Evolutionary conservation across 1,284 basidiomycete species (phyloP), one percentile per base, ranked within the genome.

Genomic region (Naganishia sp.): DNA sequence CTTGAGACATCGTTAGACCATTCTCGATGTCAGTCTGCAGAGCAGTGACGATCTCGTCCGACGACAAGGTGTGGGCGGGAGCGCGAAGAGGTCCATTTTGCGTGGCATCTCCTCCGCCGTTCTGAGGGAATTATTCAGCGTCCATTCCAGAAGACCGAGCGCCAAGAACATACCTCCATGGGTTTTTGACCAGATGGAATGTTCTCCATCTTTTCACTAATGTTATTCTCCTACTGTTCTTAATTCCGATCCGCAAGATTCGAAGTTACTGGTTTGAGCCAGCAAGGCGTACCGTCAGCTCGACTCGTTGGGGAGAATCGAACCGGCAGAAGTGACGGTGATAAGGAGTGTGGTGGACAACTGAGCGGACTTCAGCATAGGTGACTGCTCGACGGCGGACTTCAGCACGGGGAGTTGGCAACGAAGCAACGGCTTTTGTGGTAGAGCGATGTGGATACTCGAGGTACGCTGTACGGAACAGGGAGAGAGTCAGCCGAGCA

Each of bases 361-460:
- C 23, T 33, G 33, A 59, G 55, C 55, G 55, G 55, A 65, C 64
- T 65, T 65, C 64, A 65, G 64, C 64, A 65, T 65, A 31, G 55
- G 43, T 48, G n/a, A 45, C 23, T 52, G 23, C 13, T 36, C 45
- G 18, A 16, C n/a, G 48, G 46, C 9, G 15, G 33, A 49, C 33
- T 50, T 39, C 31, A 60, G 28, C 16, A 36, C 25, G 45, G 57
- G 57, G 25, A 28, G 56, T 59, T 25, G 25, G 36, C 36, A 39
- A 39, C 36, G 36, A 2, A 28, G 21, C 16, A 25, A 59, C 44
- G 31, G 28, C 10, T 21, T n/a, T 16, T n/a, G 2, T 7, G 9
- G 13, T 2, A 6, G 36, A 11, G 31, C 28, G 11, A 16, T 42
- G 36, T 39, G 11, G 36, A 3, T n/a, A 28, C 28, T 28, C 28